These are phyloP conservation scores for Penicillium macrosclerotiorum DNA, from an alignment of 495 filamentous ascomycete species.

Conservation along the genomic window DNA sequence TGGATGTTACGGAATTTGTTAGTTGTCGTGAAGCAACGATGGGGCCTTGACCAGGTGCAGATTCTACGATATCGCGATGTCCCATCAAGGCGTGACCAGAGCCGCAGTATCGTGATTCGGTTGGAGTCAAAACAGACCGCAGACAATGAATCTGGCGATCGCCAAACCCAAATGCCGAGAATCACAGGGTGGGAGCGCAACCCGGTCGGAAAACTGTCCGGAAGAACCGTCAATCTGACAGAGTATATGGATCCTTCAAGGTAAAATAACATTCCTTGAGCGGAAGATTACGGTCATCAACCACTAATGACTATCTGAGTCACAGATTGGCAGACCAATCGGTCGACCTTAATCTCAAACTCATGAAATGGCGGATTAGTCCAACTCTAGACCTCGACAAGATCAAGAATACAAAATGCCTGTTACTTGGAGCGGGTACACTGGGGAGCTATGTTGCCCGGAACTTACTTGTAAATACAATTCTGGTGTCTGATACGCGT, in stretches of 20 bases:
- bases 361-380: conserved; percentile 98
- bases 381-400: conserved; percentile 82
- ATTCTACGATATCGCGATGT: conserved; percentile 90
- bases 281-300: background rate
- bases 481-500: background rate
- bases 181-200: conserved; percentile 95
- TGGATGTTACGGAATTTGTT: conserved; percentile 93
- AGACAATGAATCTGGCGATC: conserved; percentile 8
- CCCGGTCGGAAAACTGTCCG: conserved; percentile 66
- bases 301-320: background rate
- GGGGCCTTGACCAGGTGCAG: conserved; percentile 71
- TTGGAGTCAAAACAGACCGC: conserved; percentile 56
- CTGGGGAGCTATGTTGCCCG: conserved; percentile 90
- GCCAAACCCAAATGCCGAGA: conserved; percentile 63
- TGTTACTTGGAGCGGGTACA: conserved; percentile 92
- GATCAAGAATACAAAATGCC: conserved; percentile 87
- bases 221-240: conserved; percentile 72
- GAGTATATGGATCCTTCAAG: conserved; percentile 88
- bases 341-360: conserved; percentile 95
- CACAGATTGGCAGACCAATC: conserved; percentile 80
- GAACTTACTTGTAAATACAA: conserved; percentile 63
- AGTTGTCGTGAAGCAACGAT: conserved; percentile 79
- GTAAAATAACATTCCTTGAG: conserved; percentile 23
- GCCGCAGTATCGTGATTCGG: conserved; percentile 73
- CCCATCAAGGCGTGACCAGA: conserved; percentile 68